These are phyloP conservation scores for Rugonectria rugulosa DNA, from an alignment of 2,329 filamentous ascomycete genomes.

Conservation along the genomic window DNA sequence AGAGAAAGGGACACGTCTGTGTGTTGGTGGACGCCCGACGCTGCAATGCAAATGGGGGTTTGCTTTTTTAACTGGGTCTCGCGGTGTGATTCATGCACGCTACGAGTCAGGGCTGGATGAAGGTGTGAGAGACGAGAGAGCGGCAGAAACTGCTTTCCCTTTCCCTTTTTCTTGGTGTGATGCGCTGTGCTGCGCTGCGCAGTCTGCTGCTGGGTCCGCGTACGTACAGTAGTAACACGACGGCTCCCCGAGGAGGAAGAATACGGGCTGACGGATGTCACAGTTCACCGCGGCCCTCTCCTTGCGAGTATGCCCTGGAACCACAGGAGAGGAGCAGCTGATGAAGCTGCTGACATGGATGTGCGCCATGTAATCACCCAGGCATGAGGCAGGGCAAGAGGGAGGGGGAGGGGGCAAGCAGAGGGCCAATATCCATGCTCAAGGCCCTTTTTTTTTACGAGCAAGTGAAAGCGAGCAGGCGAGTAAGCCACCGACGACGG, in stretches of 20 bases:
- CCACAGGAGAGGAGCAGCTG: slow-evolving; percentile 10
- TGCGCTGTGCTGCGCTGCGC: no score
- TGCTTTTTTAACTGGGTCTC: slow-evolving; percentile 21
- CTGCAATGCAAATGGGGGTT: background rate
- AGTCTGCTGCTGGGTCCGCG: no score
- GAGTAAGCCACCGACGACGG: background rate
- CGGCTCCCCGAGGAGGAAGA: no score
- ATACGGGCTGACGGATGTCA: slow-evolving; percentile 9
- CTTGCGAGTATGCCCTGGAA: background rate
- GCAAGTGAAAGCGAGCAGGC: slow-evolving; percentile 5
- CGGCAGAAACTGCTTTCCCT: no score
- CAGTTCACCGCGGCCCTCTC: no score
- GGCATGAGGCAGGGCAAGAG: no score
- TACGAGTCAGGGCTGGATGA: slow-evolving; percentile 32
- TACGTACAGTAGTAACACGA: no score
- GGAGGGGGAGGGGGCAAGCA: background rate
- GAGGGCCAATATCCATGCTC: background rate
- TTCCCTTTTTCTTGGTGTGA: background rate
- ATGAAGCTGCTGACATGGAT: slow-evolving; percentile 21
- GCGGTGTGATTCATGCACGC: slow-evolving; percentile 37
- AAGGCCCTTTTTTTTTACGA: no score
- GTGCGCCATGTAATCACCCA: slow-evolving; percentile 2
- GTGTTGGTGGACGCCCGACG: slow-evolving; percentile 13
- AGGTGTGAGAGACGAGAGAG: background rate
- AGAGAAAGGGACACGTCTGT: slow-evolving; percentile 8